phyloP scores from a whole-genome alignment of 1,139 yeast genomes.

The Lodderomyces margitis region DNA sequence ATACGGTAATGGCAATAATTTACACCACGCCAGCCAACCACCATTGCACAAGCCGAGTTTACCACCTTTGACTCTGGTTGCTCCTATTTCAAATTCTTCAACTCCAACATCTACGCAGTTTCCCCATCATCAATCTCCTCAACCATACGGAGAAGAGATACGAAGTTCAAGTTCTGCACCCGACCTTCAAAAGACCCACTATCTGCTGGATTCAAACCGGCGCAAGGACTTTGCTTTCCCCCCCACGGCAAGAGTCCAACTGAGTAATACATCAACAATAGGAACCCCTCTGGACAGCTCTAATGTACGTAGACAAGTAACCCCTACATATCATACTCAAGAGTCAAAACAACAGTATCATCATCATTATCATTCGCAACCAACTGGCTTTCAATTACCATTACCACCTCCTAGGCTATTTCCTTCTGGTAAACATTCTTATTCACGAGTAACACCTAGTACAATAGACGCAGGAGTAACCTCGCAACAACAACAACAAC shows the following conservation, averaged over 20 bases:
- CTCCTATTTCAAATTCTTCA: not conserved
- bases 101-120: not conserved
- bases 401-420: constrained; percentile 4
- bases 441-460: not conserved
- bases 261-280: not conserved
- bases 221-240: not conserved
- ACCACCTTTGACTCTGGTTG: constrained; percentile 1
- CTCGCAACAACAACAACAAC: not conserved
- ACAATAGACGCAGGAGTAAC: not conserved
- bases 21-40: not conserved
- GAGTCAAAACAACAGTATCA: constrained; percentile 2
- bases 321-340: not conserved
- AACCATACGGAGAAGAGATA: not conserved
- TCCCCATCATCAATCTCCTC: not conserved
- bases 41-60: not conserved
- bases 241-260: not conserved
- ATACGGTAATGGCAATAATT: not conserved
- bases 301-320: not conserved
- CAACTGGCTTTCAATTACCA: not conserved
- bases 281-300: not conserved
- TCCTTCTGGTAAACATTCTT: constrained; percentile 4
- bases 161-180: not conserved
- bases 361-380: constrained; percentile 2
- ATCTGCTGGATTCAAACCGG: not conserved
- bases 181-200: not conserved